A percentile compares a stretch with the other conserved stretches of the same genome.
phyloP scores from a whole-genome alignment of 176 grass and related monocot species.

The Metroxylon sagu region DNA sequence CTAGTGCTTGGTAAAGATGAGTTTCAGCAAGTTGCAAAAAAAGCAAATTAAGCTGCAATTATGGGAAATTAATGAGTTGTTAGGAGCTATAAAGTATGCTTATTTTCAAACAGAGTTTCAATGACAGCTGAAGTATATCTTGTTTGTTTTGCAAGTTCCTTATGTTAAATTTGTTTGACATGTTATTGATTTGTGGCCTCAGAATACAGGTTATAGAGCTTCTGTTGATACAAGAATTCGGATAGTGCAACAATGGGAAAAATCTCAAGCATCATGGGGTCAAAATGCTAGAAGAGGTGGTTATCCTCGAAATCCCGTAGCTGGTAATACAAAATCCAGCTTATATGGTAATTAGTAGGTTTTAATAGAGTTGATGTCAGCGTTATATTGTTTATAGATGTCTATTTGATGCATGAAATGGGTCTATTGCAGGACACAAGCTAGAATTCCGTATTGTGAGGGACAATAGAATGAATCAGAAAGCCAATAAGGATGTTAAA shows the following conservation, averaged over 20 bases:
- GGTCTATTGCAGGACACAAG: conserved; percentile 31
- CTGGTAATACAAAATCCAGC: conserved; percentile 18
- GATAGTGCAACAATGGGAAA: conserved; percentile 25
- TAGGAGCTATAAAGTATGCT: too few species aligned
- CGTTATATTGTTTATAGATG: neutral
- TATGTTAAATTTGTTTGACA: too few species aligned
- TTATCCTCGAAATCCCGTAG: conserved; percentile 27
- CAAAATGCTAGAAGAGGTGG: conserved; percentile 30
- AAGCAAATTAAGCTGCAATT: too few species aligned
- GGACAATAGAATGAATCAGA: conserved; percentile 56
- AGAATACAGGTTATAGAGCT: conserved; percentile 26
- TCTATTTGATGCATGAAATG: neutral
- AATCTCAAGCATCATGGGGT: conserved; percentile 22
- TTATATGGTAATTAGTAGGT: neutral
- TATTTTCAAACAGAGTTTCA: too few species aligned
- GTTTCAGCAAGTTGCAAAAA: too few species aligned
- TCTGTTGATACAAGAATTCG: conserved; percentile 17
- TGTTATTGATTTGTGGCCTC: conserved; percentile 6
- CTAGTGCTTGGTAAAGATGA: too few species aligned
- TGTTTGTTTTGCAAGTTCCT: too few species aligned
- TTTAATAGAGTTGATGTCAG: neutral
- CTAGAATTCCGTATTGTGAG: conserved; percentile 64
- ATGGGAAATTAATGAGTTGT: too few species aligned
- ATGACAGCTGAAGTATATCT: too few species aligned
- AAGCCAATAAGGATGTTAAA: conserved; percentile 21